These are phyloP conservation scores for Mycothermus thermophilus DNA, from an alignment of 495 filamentous ascomycete species.

Conservation along the genomic window DNA sequence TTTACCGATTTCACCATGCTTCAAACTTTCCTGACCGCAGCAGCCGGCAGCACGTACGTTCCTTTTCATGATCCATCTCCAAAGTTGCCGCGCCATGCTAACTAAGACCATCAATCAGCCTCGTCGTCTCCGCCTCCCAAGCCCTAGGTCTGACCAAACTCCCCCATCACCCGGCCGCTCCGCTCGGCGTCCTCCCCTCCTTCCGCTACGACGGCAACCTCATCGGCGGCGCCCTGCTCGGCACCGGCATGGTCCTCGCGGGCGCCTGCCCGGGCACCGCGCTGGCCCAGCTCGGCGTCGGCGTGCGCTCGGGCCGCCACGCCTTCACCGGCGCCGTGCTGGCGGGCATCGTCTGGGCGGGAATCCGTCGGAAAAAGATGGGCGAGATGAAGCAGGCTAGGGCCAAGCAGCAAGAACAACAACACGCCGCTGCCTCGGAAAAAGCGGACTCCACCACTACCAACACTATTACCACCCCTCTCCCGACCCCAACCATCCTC, in stretches of 20 bases:
- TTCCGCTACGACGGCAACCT: constrained; percentile 40
- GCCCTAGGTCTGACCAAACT: constrained; percentile 20
- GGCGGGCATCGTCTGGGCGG: constrained; percentile 29
- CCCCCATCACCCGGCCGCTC: constrained; percentile 20
- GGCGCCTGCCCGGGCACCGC: constrained; percentile 45
- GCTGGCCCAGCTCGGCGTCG: constrained; percentile 37
- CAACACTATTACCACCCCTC: not conserved
- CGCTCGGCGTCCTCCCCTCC: constrained; percentile 13
- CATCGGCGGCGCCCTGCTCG: constrained; percentile 39
- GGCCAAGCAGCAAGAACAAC: not conserved
- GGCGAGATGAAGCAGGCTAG: not conserved
- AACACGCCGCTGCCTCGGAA: no score
- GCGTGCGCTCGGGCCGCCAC: constrained; percentile 30
- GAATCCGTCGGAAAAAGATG: constrained; percentile 9
- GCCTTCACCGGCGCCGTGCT: constrained; percentile 29
- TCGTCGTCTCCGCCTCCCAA: constrained; percentile 21
- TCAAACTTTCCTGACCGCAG: constrained; percentile 41
- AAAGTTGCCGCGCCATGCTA: not conserved
- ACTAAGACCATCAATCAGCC: constrained; percentile 1
- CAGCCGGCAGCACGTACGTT: constrained; percentile 41
- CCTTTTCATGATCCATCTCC: constrained; percentile 16
- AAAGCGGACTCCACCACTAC: no score
- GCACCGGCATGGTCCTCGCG: constrained; percentile 40
- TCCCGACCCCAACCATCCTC: constrained; percentile 16
- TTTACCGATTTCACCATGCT: constrained; percentile 45